Evolutionary conservation across 345 rosid genomes (phyloP), one percentile per base, ranked within the genome.

Genomic region (Combretum micranthum): DNA sequence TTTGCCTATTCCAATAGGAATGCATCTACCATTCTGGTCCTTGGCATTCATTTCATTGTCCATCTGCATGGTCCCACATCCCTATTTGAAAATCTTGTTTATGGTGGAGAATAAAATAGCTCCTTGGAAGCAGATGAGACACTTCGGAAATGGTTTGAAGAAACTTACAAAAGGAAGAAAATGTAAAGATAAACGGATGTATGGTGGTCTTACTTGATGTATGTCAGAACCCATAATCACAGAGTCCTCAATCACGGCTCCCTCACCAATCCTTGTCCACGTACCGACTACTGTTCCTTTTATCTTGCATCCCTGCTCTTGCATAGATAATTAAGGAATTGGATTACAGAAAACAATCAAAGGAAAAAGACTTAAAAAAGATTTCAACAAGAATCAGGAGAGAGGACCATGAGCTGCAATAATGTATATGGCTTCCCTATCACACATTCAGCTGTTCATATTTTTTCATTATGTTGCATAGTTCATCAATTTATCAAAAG

Each of bases 151-250:
- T 9, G 32, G 32, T 10, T 20, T 12, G 2, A 20, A 20, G 15
- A 60, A 51, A 12, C 42, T 50, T 52, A 4, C 15, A 42, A 15
- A 39, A 3, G 1, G 5, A 50, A 0, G 5, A 32, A 32, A 32
- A 32, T 3, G 9, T 4, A 6, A 32, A 32, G 39, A 32, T 32
- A 32, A 32, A 32, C 0, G 39, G 39, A 32, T 7, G 9, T 32
- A 32, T 32, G 39, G 39, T 32, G 39, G 39, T 32, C 76, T 72
- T 75, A 87, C 97, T 77, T 82, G 80, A 67, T 90, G 83, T 16
- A 77, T 23, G 64, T 90, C 90, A 47, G 87, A 77, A 44, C 97
- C 96, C 74, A 87, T 56, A 68, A 90, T 87, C 46, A 87, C 65
- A 2, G 97, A 82, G 66, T 90, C 91, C 69, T 85, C 91, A 51